A percentile compares a stretch with the other conserved stretches of the same genome.
Conservation (phyloP, 106 monocot genomes). For the Ottelia alismoides region DNA sequence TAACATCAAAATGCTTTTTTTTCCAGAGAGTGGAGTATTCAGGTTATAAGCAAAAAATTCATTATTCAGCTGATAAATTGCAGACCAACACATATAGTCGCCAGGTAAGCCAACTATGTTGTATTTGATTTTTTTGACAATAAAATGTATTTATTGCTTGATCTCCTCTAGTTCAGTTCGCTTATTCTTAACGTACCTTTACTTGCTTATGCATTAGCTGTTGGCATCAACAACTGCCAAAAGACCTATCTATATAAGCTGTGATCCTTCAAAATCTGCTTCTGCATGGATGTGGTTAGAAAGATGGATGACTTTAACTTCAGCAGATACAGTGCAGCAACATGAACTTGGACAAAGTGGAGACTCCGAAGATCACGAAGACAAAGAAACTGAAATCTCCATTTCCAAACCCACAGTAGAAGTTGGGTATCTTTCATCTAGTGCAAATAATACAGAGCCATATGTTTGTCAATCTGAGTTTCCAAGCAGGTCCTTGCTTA, state of each 20-base stretch:
- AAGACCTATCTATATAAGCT: conserved; percentile 47
- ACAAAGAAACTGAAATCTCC: not conserved
- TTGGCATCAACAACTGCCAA: conserved; percentile 41
- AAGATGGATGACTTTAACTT: conserved; percentile 65
- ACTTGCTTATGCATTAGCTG: too few relatives aligned
- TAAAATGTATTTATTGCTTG: too few relatives aligned
- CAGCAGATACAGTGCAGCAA: conserved; percentile 17
- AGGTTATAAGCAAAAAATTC: too few relatives aligned
- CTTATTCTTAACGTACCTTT: too few relatives aligned
- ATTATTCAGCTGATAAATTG: too few relatives aligned
- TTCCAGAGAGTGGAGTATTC: too few relatives aligned
- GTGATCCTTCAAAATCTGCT: conserved; percentile 54
- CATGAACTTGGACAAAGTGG: not conserved
- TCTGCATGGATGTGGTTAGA: conserved; percentile 86
- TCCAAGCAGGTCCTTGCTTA: not conserved
- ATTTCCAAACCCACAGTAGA: not conserved
- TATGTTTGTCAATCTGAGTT: not conserved
- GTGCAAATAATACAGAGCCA: not conserved
- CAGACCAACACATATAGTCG: too few relatives aligned
- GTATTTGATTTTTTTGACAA: too few relatives aligned
- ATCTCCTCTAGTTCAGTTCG: too few relatives aligned
- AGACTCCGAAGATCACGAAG: not conserved
- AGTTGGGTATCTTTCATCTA: not conserved
- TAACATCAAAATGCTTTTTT: too few relatives aligned
- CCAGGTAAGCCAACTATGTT: too few relatives aligned